Conservation (phyloP, 352 stramenopile genomes). For the Thraustochytrium striatum region DNA sequence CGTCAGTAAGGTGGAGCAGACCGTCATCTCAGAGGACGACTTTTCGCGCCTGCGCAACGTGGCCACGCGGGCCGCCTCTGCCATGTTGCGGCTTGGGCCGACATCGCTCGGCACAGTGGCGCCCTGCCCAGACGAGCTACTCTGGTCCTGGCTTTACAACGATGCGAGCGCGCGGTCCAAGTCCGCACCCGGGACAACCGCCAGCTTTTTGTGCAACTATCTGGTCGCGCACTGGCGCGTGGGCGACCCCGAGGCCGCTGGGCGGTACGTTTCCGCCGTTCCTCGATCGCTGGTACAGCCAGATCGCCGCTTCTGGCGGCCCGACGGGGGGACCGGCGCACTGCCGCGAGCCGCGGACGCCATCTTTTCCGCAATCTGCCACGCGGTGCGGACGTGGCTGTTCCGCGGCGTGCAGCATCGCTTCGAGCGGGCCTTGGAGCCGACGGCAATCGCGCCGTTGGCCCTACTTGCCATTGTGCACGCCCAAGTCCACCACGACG, state of each 20-base stretch:
- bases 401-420: background rate
- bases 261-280: conserved; percentile 30
- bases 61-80: background rate
- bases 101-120: conserved; percentile 28
- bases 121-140: conserved; percentile 24
- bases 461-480: conserved; percentile 17
- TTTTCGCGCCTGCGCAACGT: background rate
- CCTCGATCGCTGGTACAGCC: conserved; percentile 18
- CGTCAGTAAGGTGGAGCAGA: background rate
- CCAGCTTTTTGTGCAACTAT: conserved; percentile 21
- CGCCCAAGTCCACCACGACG: background rate
- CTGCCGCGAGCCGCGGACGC: conserved; percentile 7
- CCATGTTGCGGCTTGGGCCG: conserved; percentile 20
- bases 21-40: background rate
- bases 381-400: conserved; percentile 21
- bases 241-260: conserved; percentile 18
- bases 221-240: conserved; percentile 38
- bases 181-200: background rate
- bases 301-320: too few relatives aligned
- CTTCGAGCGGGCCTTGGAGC: conserved; percentile 4
- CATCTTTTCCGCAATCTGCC: background rate
- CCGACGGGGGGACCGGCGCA: background rate
- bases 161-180: background rate
- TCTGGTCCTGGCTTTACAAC: conserved; percentile 38
- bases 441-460: background rate